Evolutionary conservation across 768 basidiomycete genomes (phyloP).

Genomic region (Agaricus sinodeliciosus): DNA sequence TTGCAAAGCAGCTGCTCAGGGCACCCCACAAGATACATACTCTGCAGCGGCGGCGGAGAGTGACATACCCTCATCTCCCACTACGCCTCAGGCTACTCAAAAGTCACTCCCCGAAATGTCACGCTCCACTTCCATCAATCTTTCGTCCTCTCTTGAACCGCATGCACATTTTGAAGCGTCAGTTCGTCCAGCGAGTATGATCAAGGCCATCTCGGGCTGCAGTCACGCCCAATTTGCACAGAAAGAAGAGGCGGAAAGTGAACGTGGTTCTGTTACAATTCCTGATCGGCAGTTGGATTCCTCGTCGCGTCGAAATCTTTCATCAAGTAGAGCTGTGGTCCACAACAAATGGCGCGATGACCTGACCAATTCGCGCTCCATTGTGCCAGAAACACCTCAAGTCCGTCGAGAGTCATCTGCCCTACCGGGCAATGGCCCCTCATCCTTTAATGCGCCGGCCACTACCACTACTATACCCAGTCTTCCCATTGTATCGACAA

Average conservation of each 20-base stretch:
- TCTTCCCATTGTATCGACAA: conserved; percentile 23
- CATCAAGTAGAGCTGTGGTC: conserved; percentile 50
- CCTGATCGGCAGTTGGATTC: conserved; percentile 17
- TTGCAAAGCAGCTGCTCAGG: no score
- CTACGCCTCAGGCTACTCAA: conserved; percentile 2
- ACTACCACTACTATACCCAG: background rate
- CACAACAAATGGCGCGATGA: conserved; percentile 46
- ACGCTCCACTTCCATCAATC: background rate
- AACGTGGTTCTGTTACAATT: conserved; percentile 12
- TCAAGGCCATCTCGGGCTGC: conserved; percentile 27
- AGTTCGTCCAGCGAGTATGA: conserved; percentile 29
- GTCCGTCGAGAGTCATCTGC: conserved; percentile 15
- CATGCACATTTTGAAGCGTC: background rate
- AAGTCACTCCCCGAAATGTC: background rate
- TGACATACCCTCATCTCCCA: conserved; percentile 1
- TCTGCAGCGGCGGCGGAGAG: background rate
- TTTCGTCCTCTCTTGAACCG: background rate
- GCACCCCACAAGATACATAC: background rate
- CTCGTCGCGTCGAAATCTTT: conserved; percentile 5
- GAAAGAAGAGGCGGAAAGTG: conserved; percentile 14
- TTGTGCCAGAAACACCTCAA: background rate
- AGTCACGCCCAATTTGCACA: conserved; percentile 28
- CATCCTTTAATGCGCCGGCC: background rate
- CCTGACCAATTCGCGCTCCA: background rate
- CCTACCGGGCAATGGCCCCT: background rate